Evolutionary conservation across 2,329 filamentous ascomycete species (phyloP).

Genomic region (Rhinocladiella mackenziei): DNA sequence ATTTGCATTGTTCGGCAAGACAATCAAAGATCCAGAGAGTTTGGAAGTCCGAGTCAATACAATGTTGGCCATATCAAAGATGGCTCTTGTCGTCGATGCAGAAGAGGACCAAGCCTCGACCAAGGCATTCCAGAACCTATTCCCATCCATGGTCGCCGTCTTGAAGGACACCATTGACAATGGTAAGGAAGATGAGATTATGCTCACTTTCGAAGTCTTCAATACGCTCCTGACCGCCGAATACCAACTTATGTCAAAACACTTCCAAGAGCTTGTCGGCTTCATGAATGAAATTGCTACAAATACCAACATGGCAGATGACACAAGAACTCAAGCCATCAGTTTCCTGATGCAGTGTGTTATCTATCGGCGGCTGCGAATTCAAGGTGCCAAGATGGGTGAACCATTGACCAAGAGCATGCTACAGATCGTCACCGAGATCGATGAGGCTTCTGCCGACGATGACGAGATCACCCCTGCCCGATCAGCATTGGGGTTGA

Average conservation of each 20-base stretch:
- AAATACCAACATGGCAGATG: constrained; percentile 74
- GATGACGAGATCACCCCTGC: constrained; percentile 85
- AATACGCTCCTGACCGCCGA: constrained; percentile 91
- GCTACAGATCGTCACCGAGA: constrained; percentile 84
- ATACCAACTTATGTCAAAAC: constrained; percentile 72
- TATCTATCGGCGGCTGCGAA: constrained; percentile 89
- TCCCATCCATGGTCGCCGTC: constrained; percentile 85
- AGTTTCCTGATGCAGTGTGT: constrained; percentile 92
- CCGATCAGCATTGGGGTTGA: constrained; percentile 75
- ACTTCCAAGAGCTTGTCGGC: constrained; percentile 83
- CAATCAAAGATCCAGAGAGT: constrained; percentile 86
- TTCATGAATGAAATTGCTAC: constrained; percentile 89
- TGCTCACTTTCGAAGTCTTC: constrained; percentile 93
- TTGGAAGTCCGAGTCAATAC: constrained; percentile 93
- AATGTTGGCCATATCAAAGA: constrained; percentile 79
- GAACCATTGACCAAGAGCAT: constrained; percentile 82
- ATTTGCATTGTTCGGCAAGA: constrained; percentile 77
- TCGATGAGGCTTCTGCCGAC: constrained; percentile 58
- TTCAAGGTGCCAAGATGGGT: constrained; percentile 84
- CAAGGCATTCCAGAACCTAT: constrained; percentile 69
- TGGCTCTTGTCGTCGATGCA: constrained; percentile 81
- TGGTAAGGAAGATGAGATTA: constrained; percentile 79
- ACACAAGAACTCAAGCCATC: constrained; percentile 82
- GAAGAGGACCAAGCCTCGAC: constrained; percentile 76
- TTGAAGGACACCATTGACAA: constrained; percentile 77